Evolutionary conservation across 345 rosid genomes (phyloP).

Genomic region (Rhodamnia argentea): DNA sequence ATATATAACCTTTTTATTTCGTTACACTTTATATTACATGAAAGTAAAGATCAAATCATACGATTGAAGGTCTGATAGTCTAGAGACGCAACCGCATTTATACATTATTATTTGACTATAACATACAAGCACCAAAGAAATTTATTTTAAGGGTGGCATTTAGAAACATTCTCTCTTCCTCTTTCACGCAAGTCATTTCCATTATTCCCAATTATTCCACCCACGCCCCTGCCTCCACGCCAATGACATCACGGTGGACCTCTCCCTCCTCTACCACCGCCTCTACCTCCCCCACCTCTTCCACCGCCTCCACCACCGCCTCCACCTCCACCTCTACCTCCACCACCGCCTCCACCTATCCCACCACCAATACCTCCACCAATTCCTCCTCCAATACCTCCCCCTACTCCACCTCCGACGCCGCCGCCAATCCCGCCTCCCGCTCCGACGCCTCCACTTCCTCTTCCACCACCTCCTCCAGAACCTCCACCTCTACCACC

Average conservation of each 20-base stretch:
- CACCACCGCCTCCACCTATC: background rate
- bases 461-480: background rate
- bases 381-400: background rate
- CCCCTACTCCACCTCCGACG: background rate
- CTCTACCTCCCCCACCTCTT: background rate
- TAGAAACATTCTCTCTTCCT: background rate
- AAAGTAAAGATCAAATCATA: background rate
- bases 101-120: background rate
- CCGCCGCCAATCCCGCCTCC: background rate
- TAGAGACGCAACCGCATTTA: background rate
- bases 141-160: background rate
- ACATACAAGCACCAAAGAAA: background rate
- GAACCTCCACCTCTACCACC: background rate
- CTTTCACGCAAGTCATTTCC: background rate
- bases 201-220: background rate
- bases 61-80: background rate
- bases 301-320: background rate
- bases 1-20: background rate
- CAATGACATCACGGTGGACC: background rate
- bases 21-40: background rate
- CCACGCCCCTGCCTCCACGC: background rate
- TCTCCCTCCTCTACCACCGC: background rate
- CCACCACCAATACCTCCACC: background rate
- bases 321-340: slow-evolving; percentile 4
- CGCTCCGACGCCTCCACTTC: background rate